A percentile compares a stretch with the other conserved stretches of the same genome.
Evolutionary conservation across 148 eudicot genomes (phyloP).

Genomic region (Silene latifolia): DNA sequence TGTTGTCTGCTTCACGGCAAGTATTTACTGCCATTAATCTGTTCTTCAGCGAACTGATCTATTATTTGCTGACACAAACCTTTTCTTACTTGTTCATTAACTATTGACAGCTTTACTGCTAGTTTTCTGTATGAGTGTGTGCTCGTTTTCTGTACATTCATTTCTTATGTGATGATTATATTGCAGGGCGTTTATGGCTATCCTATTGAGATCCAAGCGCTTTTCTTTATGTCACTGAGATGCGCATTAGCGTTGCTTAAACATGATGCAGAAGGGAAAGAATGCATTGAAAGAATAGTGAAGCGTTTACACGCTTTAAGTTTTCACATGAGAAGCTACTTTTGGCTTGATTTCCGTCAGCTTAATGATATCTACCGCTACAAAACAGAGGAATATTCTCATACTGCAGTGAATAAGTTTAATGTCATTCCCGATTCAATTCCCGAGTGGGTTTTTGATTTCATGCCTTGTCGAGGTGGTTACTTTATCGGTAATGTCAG

Average conservation of each 20-base stretch:
- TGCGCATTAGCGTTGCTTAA: constrained; percentile 80
- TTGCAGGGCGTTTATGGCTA: constrained; percentile 93
- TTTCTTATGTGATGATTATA: constrained; percentile 8
- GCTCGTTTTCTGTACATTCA: not conserved
- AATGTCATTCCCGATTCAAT: constrained; percentile 94
- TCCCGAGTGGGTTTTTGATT: constrained; percentile 96
- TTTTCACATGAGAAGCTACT: constrained; percentile 91
- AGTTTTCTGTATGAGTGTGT: not conserved
- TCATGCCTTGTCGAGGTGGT: constrained; percentile 92
- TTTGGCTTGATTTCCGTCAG: constrained; percentile 96
- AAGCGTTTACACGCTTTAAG: constrained; percentile 89
- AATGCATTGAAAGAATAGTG: constrained; percentile 75
- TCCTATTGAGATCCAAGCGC: constrained; percentile 96
- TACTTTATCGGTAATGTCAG: constrained; percentile 97
- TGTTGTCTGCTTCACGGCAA: too few relatives aligned
- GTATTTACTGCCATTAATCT: too few relatives aligned
- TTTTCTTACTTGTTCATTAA: too few relatives aligned
- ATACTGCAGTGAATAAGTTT: constrained; percentile 91
- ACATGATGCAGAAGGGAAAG: constrained; percentile 88
- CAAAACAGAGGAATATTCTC: constrained; percentile 95
- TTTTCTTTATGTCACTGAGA: constrained; percentile 91
- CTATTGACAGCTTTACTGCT: not conserved
- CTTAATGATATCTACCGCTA: constrained; percentile 89
- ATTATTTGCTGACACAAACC: too few relatives aligned
- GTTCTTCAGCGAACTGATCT: too few relatives aligned